phyloP scores from a whole-genome alignment of 345 rosid species.

The Populus pruinosa region DNA sequence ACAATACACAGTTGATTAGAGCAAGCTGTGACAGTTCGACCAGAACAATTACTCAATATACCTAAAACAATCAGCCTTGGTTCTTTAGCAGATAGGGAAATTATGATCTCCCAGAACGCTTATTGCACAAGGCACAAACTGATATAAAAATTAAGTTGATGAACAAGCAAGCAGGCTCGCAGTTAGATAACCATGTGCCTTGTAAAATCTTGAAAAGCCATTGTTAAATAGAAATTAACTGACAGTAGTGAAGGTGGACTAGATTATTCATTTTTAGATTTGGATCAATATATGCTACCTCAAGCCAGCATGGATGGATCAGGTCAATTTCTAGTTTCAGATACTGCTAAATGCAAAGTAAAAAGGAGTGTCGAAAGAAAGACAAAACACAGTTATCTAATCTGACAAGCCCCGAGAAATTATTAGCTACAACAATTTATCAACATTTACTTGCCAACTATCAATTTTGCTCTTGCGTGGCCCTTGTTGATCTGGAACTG shows the following conservation, averaged over 20 bases:
- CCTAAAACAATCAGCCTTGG: too few relatives aligned
- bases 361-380: not conserved
- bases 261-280: not conserved
- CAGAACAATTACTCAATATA: too few relatives aligned
- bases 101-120: too few relatives aligned
- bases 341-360: not conserved
- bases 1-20: too few relatives aligned
- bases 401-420: not conserved
- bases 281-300: not conserved
- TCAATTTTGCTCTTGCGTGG: not conserved
- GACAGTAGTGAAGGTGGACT: not conserved
- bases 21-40: too few relatives aligned
- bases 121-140: too few relatives aligned
- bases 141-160: too few relatives aligned
- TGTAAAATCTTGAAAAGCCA: not conserved
- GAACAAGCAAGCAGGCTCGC: not conserved
- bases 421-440: not conserved
- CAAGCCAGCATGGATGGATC: too few relatives aligned
- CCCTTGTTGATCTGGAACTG: constrained; percentile 47
- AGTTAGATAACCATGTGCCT: not conserved
- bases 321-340: not conserved
- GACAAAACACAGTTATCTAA: not conserved
- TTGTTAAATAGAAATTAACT: not conserved
- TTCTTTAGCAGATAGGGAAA: too few relatives aligned
- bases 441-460: not conserved